Evolutionary conservation across 1,139 yeast genomes (phyloP).

Genomic region (Candida smagusa): DNA sequence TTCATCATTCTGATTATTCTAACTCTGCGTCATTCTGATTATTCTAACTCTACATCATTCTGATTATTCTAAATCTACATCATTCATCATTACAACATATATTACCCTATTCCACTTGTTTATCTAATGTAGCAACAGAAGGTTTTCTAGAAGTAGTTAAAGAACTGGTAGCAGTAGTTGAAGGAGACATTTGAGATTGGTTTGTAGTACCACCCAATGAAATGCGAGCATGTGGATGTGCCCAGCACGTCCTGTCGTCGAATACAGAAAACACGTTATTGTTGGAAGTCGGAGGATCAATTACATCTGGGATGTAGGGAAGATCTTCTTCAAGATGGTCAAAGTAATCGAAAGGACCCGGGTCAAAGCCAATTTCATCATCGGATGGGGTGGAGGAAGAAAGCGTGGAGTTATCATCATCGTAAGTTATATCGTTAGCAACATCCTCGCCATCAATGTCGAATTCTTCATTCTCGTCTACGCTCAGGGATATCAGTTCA

Average conservation of each 20-base stretch:
- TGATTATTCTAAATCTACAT: too few relatives aligned
- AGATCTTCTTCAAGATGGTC: conserved; percentile 13
- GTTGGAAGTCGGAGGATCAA: conserved; percentile 27
- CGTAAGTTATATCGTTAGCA: conserved; percentile 7
- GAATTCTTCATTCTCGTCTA: conserved; percentile 18
- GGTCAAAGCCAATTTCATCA: conserved; percentile 9
- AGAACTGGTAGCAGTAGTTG: too few relatives aligned
- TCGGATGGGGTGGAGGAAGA: conserved; percentile 16
- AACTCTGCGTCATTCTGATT: too few relatives aligned
- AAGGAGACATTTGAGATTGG: not conserved
- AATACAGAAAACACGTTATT: conserved; percentile 18
- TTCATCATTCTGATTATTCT: too few relatives aligned
- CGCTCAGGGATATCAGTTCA: conserved; percentile 2
- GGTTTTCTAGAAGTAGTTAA: too few relatives aligned
- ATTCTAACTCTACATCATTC: too few relatives aligned
- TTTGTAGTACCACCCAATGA: conserved; percentile 16
- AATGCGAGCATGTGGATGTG: conserved; percentile 40
- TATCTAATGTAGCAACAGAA: too few relatives aligned
- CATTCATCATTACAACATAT: too few relatives aligned
- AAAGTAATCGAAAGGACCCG: conserved; percentile 2
- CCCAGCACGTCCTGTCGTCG: conserved; percentile 37
- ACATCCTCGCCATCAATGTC: conserved; percentile 22
- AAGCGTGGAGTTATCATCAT: conserved; percentile 10
- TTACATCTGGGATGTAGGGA: conserved; percentile 27
- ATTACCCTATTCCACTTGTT: too few relatives aligned